These are phyloP conservation scores for Penicillium hesseltinei DNA, from an alignment of 2,329 filamentous ascomycete species.

Conservation along the genomic window DNA sequence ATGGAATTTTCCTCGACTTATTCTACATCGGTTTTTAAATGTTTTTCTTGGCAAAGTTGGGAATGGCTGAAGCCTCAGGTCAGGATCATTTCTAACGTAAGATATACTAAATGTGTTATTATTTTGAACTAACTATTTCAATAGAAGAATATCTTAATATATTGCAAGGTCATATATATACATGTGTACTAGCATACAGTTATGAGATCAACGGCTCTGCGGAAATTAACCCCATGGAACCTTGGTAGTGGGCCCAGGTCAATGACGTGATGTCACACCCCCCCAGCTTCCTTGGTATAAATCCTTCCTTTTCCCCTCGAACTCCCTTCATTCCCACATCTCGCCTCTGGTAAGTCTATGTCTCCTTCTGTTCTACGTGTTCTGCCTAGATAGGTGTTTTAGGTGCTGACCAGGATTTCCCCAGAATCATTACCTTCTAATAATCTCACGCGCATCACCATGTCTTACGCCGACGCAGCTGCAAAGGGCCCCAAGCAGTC, in stretches of 20 bases:
- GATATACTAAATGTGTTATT: background rate
- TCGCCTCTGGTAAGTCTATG: constrained; percentile 5
- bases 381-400: background rate
- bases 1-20: constrained; percentile 26
- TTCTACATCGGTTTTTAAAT: background rate
- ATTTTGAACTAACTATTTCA: background rate
- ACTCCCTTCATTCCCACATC: background rate
- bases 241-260: constrained; percentile 20
- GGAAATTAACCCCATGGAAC: constrained; percentile 1
- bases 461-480: constrained; percentile 52
- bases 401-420: background rate
- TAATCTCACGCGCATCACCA: constrained; percentile 23
- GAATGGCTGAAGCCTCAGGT: background rate
- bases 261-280: constrained; percentile 37
- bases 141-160: background rate
- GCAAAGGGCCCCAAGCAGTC: constrained; percentile 48
- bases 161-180: too few species aligned
- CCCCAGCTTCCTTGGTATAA: constrained; percentile 25
- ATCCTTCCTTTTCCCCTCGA: constrained; percentile 15
- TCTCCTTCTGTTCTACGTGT: background rate
- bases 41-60: background rate
- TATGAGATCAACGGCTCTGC: background rate
- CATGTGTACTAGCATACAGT: background rate
- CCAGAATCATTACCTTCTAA: background rate
- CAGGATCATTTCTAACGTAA: background rate